Conservation (phyloP, 148 eudicot genomes). For the Rhododendron griersonianum region DNA sequence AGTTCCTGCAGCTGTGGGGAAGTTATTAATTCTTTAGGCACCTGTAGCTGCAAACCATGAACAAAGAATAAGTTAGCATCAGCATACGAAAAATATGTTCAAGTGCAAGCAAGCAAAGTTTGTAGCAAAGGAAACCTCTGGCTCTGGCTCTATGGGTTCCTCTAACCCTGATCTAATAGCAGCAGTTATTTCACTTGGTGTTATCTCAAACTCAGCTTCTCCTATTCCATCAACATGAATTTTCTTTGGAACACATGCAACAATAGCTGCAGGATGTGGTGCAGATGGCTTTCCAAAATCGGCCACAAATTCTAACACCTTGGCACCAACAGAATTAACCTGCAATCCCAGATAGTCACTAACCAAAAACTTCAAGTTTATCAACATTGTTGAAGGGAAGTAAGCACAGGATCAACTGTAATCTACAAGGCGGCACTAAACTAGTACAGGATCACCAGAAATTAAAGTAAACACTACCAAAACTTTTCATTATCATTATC, state of each 20-base stretch:
- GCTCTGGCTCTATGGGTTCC: constrained; percentile 92
- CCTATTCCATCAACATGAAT: constrained; percentile 71
- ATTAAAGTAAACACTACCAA: neutral
- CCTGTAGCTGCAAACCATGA: constrained; percentile 70
- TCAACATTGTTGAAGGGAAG: neutral
- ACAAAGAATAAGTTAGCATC: constrained; percentile 7
- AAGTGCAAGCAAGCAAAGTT: constrained; percentile 15
- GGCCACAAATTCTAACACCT: constrained; percentile 85
- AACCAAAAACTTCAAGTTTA: neutral
- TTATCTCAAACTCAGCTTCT: constrained; percentile 76
- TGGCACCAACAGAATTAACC: constrained; percentile 86
- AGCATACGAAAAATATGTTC: neutral
- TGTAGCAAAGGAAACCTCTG: constrained; percentile 56
- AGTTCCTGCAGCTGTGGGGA: constrained; percentile 55
- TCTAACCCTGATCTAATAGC: constrained; percentile 82
- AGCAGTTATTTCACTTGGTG: constrained; percentile 69
- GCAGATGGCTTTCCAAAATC: constrained; percentile 87
- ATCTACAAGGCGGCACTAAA: neutral
- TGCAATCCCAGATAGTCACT: constrained; percentile 19
- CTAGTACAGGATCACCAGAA: neutral
- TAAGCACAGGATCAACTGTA: neutral
- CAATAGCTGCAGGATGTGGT: constrained; percentile 95
- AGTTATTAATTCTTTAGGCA: constrained; percentile 84
- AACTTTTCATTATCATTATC: neutral
- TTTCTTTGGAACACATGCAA: constrained; percentile 91